A percentile compares a stretch with the other conserved stretches of the same genome.
Conservation (phyloP, 345 rosid genomes). For the Luvunga scandens region DNA sequence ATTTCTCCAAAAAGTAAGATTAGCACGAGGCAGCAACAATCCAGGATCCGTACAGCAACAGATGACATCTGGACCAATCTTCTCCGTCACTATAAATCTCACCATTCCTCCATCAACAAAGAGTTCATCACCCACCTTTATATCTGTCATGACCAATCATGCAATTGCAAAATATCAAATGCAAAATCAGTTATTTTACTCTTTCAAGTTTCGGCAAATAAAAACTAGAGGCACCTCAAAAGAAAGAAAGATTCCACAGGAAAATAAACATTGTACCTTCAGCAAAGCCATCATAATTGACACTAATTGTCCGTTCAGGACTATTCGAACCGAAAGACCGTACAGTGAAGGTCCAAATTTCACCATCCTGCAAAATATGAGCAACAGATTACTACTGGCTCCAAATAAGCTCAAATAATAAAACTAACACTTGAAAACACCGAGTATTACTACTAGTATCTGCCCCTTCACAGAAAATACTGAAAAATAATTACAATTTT, state of each 20-base stretch:
- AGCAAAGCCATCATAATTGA: conserved; percentile 68
- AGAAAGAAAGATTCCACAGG: neutral
- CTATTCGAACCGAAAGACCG: conserved; percentile 45
- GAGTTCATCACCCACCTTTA: conserved; percentile 64
- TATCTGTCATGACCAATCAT: conserved; percentile 36
- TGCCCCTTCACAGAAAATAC: neutral
- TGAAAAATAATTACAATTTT: too few species aligned
- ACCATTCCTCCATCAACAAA: conserved; percentile 81
- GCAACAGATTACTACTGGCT: neutral
- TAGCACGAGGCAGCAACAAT: conserved; percentile 63
- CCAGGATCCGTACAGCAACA: conserved; percentile 67
- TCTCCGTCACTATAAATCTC: conserved; percentile 62
- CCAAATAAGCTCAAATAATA: neutral
- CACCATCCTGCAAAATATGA: conserved; percentile 44
- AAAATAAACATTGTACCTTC: conserved; percentile 40
- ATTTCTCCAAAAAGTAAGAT: conserved; percentile 68
- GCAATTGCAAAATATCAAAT: neutral
- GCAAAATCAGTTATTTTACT: neutral
- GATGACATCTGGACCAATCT: conserved; percentile 68
- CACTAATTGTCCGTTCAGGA: conserved; percentile 53
- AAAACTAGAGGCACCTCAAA: neutral
- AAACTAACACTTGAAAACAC: neutral
- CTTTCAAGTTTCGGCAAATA: neutral
- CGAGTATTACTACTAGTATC: too few species aligned
- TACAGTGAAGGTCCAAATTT: conserved; percentile 65